Evolutionary conservation across 345 rosid genomes (phyloP), one percentile per base, ranked within the genome.

Genomic region (Gossypium longicalyx): DNA sequence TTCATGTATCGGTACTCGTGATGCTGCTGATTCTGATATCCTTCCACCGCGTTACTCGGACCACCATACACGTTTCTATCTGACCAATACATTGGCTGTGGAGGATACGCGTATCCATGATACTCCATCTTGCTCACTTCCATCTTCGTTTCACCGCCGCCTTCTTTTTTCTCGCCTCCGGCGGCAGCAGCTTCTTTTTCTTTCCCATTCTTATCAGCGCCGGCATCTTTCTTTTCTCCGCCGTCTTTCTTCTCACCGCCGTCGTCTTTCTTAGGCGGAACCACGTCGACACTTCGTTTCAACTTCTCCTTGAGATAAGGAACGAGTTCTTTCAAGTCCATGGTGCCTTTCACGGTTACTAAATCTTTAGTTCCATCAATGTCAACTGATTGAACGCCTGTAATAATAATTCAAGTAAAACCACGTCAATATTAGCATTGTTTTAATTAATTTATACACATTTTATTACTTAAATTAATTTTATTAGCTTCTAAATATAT

Each of bases 261-360:
- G 67, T 82, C 86, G 3, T 91, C 90, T 61, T 89, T 90, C 25
- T 82, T 84, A 1, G 91, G 80, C n/a, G 90, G 86, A 20, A 89
- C 86, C 9, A 95, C 86, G 72, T 91, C 98, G 7, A 95, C 94
- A 17, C 49, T 80, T 41, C 96, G 83, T 61, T 77, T 87, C 67
- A 93, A 84, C 83, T 88, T 95, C 48, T 78, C 83, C 16, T 66
- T 77, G 22, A 95, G 90, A 66, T 79, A 76, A 17, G 91, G 86
- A 15, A 71, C 81, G 62, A 91, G 78, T 43, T 82, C 81, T 67
- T 90, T 89, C 2, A 77, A 85, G 77, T 92, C 94, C 82, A 90
- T 73, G 9, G 84, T 90, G 1, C 99, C 99, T 34, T 85, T 93
- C 22, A 93, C 97, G 19, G 89, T 82, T 20, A 95, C 91, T 16